These are phyloP conservation scores for Tylopilus cervinicoccineus DNA, from an alignment of 768 basidiomycete species.

Conservation along the genomic window DNA sequence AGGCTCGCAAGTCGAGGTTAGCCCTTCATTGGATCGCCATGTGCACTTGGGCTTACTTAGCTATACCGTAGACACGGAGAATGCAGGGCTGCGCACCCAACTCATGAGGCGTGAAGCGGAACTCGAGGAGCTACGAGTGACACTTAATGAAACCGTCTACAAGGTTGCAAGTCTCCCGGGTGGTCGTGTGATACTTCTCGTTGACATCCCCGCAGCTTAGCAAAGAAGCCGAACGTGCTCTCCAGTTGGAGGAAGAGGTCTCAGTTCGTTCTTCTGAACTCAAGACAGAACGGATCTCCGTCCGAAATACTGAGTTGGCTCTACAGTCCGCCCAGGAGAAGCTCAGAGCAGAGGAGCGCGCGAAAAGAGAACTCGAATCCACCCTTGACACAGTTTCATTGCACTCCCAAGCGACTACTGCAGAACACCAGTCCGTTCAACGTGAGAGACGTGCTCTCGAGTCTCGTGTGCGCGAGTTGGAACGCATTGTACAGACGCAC, in stretches of 20 bases:
- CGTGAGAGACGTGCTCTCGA: slow-evolving; percentile 57
- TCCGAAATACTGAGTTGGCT: slow-evolving; percentile 50
- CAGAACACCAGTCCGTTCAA: slow-evolving; percentile 45
- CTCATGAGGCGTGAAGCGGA: slow-evolving; percentile 37
- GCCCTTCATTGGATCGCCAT: slow-evolving; percentile 2
- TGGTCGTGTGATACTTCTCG: not conserved
- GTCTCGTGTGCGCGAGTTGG: slow-evolving; percentile 54
- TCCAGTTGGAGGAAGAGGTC: slow-evolving; percentile 52
- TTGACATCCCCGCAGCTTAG: slow-evolving; percentile 42
- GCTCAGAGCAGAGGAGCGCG: slow-evolving; percentile 46
- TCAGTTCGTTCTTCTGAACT: slow-evolving; percentile 51
- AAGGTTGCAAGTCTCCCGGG: slow-evolving; percentile 28
- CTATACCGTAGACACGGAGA: slow-evolving; percentile 30
- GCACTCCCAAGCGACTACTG: slow-evolving; percentile 44
- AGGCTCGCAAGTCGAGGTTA: slow-evolving; percentile 35
- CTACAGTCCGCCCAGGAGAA: slow-evolving; percentile 46
- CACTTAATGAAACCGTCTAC: slow-evolving; percentile 33
- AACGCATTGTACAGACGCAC: slow-evolving; percentile 38
- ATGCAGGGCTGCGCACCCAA: slow-evolving; percentile 31
- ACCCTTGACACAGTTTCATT: slow-evolving; percentile 52
- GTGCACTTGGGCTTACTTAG: slow-evolving; percentile 4
- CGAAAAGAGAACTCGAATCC: slow-evolving; percentile 51
- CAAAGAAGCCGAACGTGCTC: slow-evolving; percentile 50
- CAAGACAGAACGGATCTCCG: slow-evolving; percentile 47
- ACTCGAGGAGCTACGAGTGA: slow-evolving; percentile 30